Evolutionary conservation across 345 rosid genomes (phyloP), one percentile per base, ranked within the genome.

Genomic region (Toxicodendron radicans): DNA sequence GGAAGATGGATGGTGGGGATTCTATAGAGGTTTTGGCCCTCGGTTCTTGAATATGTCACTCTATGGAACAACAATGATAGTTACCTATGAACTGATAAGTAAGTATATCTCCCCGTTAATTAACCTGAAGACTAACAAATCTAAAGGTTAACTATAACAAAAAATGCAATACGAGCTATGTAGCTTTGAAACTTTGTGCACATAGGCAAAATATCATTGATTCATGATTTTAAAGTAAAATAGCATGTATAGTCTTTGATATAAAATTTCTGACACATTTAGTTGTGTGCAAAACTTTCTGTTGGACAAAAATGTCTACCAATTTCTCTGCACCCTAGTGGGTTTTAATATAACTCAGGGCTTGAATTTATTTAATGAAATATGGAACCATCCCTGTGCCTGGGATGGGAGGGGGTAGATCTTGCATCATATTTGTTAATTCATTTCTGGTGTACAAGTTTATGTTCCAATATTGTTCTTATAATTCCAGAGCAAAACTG

Each of bases 21-120:
- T 86, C 71, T 83, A 90, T 48, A 80, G 92, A 79, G 94, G 94
- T 18, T 83, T 86, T 12, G 88, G 81, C 18, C 92, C 94, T 41
- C 81, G 92, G 24, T 88, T 90, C 75, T 73, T 90, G 59, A 90
- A 82, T 46, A 85, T 85, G 92, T 90, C 92, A 1, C 79, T 86
- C 13, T 85, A 85, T 72, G 92, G 92, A 58, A 85, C 94, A 16
- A 85, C 94, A 54, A 88, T 88, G 92, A 88, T 86, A 35, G 88
- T 90, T 62, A 86, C 92, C 38, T 85, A 90, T 17, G 94, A 90
- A 82, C 76, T 87, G 73, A 86, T 81, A 77, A 90, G 92, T 86
- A 86, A 12, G 89, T 74, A 23, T 0, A 21, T 32, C 35, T 78
- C 62, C 32, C 52, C 59, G 21, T 17, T 10, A 21, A 20, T 65